Evolutionary conservation across 148 eudicot genomes (phyloP), one percentile per base, ranked within the genome.

Genomic region (Linanthus parryae): DNA sequence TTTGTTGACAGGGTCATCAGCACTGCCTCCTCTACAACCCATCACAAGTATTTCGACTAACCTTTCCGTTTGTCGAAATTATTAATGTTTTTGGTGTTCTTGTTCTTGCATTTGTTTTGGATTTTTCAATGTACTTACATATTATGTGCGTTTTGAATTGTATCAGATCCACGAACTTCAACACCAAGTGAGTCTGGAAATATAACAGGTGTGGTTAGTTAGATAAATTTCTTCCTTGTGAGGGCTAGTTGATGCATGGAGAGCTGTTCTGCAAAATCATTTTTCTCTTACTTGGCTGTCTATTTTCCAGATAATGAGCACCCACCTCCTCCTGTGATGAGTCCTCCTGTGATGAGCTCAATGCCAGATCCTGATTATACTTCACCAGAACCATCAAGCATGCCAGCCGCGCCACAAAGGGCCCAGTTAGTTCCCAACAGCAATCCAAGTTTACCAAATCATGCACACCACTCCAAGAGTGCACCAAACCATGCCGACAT

Each of bases 11-110:
- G 75, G 37, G 13, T n/a, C 53, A 44, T 26, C 38, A 0, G 18
- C 53, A 16, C 59, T 71, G 42, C 75, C 70, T 55, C 75, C 75
- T 42, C 63, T 71, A 4, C 53, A 14, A 10, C 57, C 58, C 55
- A 71, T 51, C 36, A 42, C 23, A 51, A 69, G 74, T 70, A 53
- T 4, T 26, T 24, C 21, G 10, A 1, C 19, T 17, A 45, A 34
- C 45, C 29, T 9, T 31, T 9, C 15, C 10, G n/a, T 33, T 33
- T 30, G 27, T 18, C 49, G 1, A 6, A 40, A 36, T 6, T 7
- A 14, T 0, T 21, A 4, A 12, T 7, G 41, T 15, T 20, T 34
- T 11, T 22, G 27, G 15, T 54, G 14, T 45, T 18, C 17, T 28
- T 25, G n/a, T 17, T 45, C 4, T 1, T 5, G 5, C 0, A 16